Evolutionary conservation across 1,139 yeast genomes (phyloP).

Genomic region (Hansenula sp.): DNA sequence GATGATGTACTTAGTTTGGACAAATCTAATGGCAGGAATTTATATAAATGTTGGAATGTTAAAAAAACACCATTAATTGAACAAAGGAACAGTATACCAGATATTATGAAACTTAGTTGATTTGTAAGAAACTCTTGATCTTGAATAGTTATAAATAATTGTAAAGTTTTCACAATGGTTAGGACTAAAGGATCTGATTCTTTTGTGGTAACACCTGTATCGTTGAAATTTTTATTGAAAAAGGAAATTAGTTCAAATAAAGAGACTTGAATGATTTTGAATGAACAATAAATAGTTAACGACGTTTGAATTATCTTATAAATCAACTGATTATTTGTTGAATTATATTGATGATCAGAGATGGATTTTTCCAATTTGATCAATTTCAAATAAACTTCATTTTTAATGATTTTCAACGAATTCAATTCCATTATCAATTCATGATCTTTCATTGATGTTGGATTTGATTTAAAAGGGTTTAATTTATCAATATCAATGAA

Average conservation of each 20-base stretch:
- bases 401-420: slow-evolving; percentile 18
- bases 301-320: neutral
- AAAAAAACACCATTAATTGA: slow-evolving; percentile 24
- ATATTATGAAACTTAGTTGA: slow-evolving; percentile 20
- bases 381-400: slow-evolving; percentile 18
- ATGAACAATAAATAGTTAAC: slow-evolving; percentile 16
- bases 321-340: neutral
- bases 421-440: slow-evolving; percentile 15
- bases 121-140: slow-evolving; percentile 20
- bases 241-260: slow-evolving; percentile 4
- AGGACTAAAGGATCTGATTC: slow-evolving; percentile 23
- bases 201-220: slow-evolving; percentile 9
- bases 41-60: slow-evolving; percentile 22
- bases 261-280: slow-evolving; percentile 20
- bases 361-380: slow-evolving; percentile 8
- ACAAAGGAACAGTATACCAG: slow-evolving; percentile 19
- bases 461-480: slow-evolving; percentile 3
- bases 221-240: slow-evolving; percentile 2
- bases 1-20: slow-evolving; percentile 7
- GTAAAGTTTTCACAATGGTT: slow-evolving; percentile 17
- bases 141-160: slow-evolving; percentile 13
- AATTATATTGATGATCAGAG: neutral
- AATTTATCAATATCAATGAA: slow-evolving; percentile 15
- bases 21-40: slow-evolving; percentile 21
- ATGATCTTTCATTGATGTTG: slow-evolving; percentile 5